Base-by-base conservation (phyloP, 2,329 filamentous ascomycete species). In the Chalaropsis ovoidea region DNA sequence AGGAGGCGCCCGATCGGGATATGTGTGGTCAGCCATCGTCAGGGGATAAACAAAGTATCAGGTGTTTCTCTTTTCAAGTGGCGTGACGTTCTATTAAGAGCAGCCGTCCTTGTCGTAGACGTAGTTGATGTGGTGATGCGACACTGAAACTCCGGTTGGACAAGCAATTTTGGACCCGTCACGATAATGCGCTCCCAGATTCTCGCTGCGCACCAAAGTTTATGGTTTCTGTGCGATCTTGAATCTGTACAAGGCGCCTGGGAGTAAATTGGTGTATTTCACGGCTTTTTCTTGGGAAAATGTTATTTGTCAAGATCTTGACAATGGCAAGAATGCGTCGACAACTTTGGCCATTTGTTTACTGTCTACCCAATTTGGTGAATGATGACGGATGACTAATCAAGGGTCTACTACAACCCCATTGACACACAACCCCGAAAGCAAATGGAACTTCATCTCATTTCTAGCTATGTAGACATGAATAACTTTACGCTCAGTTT, bases 1-100 rank as follows among this genome's bases (percentile, higher is more conserved):
- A 1, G 52, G 47, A 19, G 60, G 61, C 19, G 22, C 65, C 39
- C 41, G 65, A 27, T 66, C 65, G 24, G 60, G 60, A 27, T 35
- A 15, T 2, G 43, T 10, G 17, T 58, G 24, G 27, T 58, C 54
- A 58, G 54, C 27, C 54, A 58, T 58, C 17, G 3, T 10, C 6
- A 24, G 5, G 7, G 22, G 11, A 24, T 17, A 5, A 35, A 19
- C 19, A 35, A 19, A n/a, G 17, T 4, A 39, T 6, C 27, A 7
- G 15, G 54, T 58, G 24, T 17, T 39, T 11, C 2, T 13, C 17
- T 39, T 39, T n/a, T 35, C 1, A 10, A 7, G 54, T 19, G 27
- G 15, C 54, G 27, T 58, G 8, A n/a, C 39, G n/a, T 39, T 2
- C 19, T n/a, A 10, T 39, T 11, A 24, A 27, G 35, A 10, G 35